Base-by-base conservation (phyloP, 1,284 basidiomycete species). In the Fomes fomentarius region DNA sequence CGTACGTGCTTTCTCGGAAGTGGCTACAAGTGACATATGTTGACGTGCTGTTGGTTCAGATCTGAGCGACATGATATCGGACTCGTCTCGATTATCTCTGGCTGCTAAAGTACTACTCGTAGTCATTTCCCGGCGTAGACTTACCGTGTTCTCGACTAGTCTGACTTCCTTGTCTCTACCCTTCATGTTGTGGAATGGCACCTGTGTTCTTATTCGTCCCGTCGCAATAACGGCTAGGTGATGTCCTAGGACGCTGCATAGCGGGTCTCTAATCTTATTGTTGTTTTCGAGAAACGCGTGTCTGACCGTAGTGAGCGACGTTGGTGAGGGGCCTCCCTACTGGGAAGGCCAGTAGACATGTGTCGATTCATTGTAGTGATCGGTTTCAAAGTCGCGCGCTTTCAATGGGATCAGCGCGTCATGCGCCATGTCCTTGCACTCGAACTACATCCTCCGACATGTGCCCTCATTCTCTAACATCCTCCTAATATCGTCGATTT, bases 401-500 rank as follows among this genome's bases (percentile, higher is more conserved):
- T 33, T 19, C 30, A n/a, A 44, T 51, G 54, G 40, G 42, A 35
- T 31, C 26, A 26, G 37, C 34, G 50, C 39, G 50, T 38, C 25
- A 25, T 44, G 47, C 51, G 50, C 39, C 47, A 64, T 63, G 61
- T 45, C 63, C 57, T 61, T 57, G 45, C 22, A 40, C 52, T 56
- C 57, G 19, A 45, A 54, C 58, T 48, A 46, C 57, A 34, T 62
- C n/a, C n/a, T n/a, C 30, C 57, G 38, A 30, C 49, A 54, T 57
- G 56, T 66, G 45, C 75, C 74, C 44, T 76, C 83, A 0, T 88
- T 91, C 64, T 71, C 67, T 57, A 71, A 73, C 63, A 69, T 89
- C 39, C 67, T 91, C 30, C 28, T 78, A n/a, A 61, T 80, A 22
- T 87, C 92, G 1, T 67, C 79, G 15, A 33, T 79, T 22, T 67